These are phyloP conservation scores for Suillus variegatus DNA, from an alignment of 768 basidiomycete species.

Conservation along the genomic window DNA sequence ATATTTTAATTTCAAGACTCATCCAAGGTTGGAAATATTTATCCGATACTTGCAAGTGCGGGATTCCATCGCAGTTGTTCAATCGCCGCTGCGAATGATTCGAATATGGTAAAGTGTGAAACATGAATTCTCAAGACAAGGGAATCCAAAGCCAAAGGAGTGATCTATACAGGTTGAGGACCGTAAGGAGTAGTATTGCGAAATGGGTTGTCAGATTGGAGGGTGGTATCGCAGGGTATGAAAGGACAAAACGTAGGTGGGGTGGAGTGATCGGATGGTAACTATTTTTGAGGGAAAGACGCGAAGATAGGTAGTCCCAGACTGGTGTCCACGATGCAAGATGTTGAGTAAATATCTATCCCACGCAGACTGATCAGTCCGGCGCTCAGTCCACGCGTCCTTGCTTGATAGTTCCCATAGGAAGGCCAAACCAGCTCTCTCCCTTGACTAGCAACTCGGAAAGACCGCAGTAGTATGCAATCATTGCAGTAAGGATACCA, in stretches of 20 bases:
- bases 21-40: not conserved
- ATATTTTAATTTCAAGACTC: not conserved
- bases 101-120: not conserved
- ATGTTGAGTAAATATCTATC: not conserved
- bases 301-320: not conserved
- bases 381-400: not conserved
- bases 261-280: not conserved
- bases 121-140: not conserved
- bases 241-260: not conserved
- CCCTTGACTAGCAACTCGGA: conserved; percentile 41
- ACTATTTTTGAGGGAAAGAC: conserved; percentile 5
- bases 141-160: not conserved
- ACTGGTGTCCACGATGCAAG: not conserved
- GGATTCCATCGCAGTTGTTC: not conserved
- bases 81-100: not conserved
- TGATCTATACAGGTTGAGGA: not conserved
- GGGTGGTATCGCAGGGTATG: not conserved
- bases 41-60: not conserved
- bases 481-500: conserved; percentile 46
- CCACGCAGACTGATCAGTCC: not conserved
- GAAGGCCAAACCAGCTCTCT: conserved; percentile 42
- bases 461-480: conserved; percentile 49
- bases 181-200: not conserved
- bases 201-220: not conserved
- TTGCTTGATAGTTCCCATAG: conserved; percentile 33